Percentiles rank a stretch among this genome's conserved stretches.
Evolutionary conservation across 495 filamentous ascomycete species (phyloP).

Genomic region (Penicillium malachiteum): DNA sequence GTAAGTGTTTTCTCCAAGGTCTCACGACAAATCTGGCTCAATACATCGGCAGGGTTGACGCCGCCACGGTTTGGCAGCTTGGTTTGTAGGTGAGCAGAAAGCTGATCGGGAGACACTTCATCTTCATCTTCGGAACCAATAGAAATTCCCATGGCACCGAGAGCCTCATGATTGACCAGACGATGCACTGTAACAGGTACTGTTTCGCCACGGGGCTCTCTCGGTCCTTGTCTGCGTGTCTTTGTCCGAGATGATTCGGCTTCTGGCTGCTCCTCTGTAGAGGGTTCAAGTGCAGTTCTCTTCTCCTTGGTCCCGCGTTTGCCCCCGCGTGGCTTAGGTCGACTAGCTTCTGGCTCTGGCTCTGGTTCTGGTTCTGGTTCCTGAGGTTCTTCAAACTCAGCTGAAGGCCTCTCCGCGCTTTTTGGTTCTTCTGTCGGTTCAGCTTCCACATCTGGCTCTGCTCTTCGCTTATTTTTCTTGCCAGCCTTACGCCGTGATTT

Average conservation of each 20-base stretch:
- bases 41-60: slow-evolving; percentile 67
- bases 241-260: slow-evolving; percentile 3
- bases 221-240: slow-evolving; percentile 19
- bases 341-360: background rate
- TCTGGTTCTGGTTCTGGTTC: slow-evolving; percentile 6
- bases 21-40: slow-evolving; percentile 69
- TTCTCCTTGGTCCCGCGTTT: slow-evolving; percentile 16
- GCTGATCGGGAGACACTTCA: slow-evolving; percentile 37
- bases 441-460: slow-evolving; percentile 9
- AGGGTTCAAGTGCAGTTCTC: slow-evolving; percentile 9
- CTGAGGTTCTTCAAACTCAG: slow-evolving; percentile 2
- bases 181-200: slow-evolving; percentile 48
- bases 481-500: slow-evolving; percentile 19
- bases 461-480: slow-evolving; percentile 15
- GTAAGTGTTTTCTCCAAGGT: slow-evolving; percentile 54
- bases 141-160: slow-evolving; percentile 19
- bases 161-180: slow-evolving; percentile 35
- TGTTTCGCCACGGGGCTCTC: slow-evolving; percentile 41
- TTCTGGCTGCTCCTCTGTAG: slow-evolving; percentile 24
- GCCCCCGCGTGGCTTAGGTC: slow-evolving; percentile 18
- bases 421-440: background rate
- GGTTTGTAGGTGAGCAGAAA: slow-evolving; percentile 27
- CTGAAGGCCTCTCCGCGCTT: background rate
- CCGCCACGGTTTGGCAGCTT: slow-evolving; percentile 56
- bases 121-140: slow-evolving; percentile 29